Conservation (phyloP, 148 eudicot genomes). For the Chenopodium album region DNA sequence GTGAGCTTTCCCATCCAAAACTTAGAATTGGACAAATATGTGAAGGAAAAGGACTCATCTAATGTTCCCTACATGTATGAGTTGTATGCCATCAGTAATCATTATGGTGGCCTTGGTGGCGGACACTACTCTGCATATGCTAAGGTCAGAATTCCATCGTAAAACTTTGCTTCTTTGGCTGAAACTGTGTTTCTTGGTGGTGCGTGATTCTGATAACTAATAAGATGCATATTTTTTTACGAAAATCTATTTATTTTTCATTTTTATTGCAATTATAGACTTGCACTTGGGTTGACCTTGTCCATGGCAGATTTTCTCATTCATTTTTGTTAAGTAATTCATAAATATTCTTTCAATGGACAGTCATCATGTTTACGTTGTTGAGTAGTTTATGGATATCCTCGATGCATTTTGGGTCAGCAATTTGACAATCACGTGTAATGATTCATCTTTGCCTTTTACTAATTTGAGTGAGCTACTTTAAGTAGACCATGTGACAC, state of each 20-base stretch:
- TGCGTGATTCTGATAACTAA: background rate
- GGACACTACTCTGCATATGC: conserved; percentile 97
- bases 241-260: too few relatives aligned
- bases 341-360: background rate
- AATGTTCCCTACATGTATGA: conserved; percentile 55
- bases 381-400: background rate
- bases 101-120: conserved; percentile 98
- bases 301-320: background rate
- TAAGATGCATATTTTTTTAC: background rate
- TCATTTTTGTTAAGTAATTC: background rate
- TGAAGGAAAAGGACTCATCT: conserved; percentile 51
- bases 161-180: background rate
- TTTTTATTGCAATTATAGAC: background rate
- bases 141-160: conserved; percentile 47
- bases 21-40: conserved; percentile 81
- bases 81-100: conserved; percentile 94
- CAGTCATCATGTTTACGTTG: background rate
- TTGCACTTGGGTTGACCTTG: background rate
- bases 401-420: background rate
- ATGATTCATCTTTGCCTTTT: background rate
- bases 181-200: background rate
- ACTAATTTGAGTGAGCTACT: background rate
- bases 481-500: background rate
- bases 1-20: conserved; percentile 80
- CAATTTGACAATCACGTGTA: background rate